Conservation (phyloP, 2,329 filamentous ascomycete species). For the Fusarium mundagurra region DNA sequence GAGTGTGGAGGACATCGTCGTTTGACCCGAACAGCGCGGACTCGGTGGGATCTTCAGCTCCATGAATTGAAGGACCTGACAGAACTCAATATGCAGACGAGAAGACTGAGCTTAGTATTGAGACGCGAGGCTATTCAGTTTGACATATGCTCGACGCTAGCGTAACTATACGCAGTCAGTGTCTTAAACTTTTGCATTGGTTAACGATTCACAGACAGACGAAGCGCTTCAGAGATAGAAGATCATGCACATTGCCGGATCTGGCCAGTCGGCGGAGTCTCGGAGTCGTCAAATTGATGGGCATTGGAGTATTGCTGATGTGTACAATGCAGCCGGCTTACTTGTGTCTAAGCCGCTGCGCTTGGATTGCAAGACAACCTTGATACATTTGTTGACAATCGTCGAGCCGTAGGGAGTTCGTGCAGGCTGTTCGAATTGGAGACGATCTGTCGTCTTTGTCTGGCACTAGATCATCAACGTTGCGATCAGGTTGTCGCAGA, state of each 20-base stretch:
- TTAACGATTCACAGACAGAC: not conserved
- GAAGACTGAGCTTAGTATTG: not conserved
- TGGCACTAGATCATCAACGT: not conserved
- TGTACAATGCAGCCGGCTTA: not conserved
- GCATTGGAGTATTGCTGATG: not conserved
- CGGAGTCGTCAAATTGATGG: not conserved
- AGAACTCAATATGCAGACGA: fast-evolving
- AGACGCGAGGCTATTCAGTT: not conserved
- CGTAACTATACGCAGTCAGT: not conserved
- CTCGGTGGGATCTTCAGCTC: not conserved
- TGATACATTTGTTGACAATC: not conserved
- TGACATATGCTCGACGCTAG: no score
- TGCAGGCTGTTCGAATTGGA: fast-evolving
- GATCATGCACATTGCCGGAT: not conserved
- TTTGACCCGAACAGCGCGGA: not conserved
- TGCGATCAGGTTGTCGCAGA: not conserved
- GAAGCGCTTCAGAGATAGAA: not conserved
- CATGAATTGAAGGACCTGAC: not conserved
- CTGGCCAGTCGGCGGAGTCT: not conserved
- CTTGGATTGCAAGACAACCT: not conserved
- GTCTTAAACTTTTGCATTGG: not conserved
- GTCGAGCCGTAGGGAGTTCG: not conserved
- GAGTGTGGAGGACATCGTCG: fast-evolving
- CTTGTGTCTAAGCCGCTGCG: not conserved
- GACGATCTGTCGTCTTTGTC: no score